Evolutionary conservation across 495 filamentous ascomycete species (phyloP).

Genomic region (Opeltia flavorubescens): DNA sequence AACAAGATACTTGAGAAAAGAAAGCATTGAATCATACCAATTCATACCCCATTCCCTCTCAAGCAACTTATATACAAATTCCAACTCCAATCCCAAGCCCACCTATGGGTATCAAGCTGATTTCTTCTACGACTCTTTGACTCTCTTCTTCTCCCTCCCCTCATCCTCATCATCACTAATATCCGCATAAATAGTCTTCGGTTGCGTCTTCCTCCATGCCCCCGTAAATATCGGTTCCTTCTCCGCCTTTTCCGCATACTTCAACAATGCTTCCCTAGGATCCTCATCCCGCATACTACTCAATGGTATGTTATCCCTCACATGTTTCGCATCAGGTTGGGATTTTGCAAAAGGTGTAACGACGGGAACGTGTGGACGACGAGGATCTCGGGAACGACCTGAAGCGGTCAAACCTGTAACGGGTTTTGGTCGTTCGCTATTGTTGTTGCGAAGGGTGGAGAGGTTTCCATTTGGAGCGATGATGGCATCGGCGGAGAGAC

Average conservation of each 20-base stretch:
- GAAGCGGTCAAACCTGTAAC: conserved; percentile 62
- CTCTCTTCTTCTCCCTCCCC: conserved; percentile 47
- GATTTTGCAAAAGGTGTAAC: conserved; percentile 84
- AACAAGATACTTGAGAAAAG: too few relatives aligned
- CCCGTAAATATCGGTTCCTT: conserved; percentile 89
- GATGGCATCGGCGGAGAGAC: conserved; percentile 71
- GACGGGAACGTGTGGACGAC: conserved; percentile 67
- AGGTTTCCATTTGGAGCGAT: conserved; percentile 47
- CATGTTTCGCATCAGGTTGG: conserved; percentile 80
- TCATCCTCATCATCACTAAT: conserved; percentile 83
- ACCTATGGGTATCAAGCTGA: too few relatives aligned
- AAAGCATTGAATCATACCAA: too few relatives aligned
- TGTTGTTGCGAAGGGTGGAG: conserved; percentile 26
- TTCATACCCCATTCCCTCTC: too few relatives aligned
- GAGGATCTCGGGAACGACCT: conserved; percentile 64
- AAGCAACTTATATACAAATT: too few relatives aligned
- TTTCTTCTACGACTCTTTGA: too few relatives aligned
- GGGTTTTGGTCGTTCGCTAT: conserved; percentile 37
- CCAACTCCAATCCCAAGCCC: too few relatives aligned
- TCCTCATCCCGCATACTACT: conserved; percentile 96
- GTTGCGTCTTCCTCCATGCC: conserved; percentile 87
- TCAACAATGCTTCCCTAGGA: conserved; percentile 81
- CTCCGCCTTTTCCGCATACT: conserved; percentile 88
- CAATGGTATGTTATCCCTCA: conserved; percentile 73
- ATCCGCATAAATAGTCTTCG: conserved; percentile 81